Evolutionary conservation across 108 stramenopile genomes (phyloP).

Genomic region (Pseudonitzschia multistriata): DNA sequence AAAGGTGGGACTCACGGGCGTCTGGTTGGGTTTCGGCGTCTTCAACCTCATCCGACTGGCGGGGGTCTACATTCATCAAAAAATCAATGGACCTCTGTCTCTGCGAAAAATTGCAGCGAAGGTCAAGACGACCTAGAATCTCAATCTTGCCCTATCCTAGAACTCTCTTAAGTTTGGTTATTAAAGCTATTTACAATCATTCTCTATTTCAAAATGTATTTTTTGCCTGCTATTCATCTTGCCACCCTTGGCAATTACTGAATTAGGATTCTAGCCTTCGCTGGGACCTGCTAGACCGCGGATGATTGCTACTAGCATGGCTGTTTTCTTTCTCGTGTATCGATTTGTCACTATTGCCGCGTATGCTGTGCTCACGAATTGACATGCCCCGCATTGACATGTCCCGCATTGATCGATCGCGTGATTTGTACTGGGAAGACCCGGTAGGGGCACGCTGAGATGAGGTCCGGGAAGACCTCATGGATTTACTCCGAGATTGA

Average conservation of each 20-base stretch:
- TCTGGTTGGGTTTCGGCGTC: constrained; percentile 86
- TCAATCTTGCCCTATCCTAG: neutral
- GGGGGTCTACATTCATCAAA: constrained; percentile 81
- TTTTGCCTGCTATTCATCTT: too few species aligned
- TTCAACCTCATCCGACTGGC: constrained; percentile 72
- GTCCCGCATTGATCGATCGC: too few species aligned
- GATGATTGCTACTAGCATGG: neutral
- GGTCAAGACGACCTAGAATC: neutral
- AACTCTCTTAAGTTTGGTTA: too few species aligned
- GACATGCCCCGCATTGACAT: too few species aligned
- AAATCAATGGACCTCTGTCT: constrained; percentile 59
- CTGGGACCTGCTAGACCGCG: neutral
- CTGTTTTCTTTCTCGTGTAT: neutral
- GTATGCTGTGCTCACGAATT: too few species aligned
- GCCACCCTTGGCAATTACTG: neutral
- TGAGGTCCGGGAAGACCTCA: neutral
- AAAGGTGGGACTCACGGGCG: constrained; percentile 67
- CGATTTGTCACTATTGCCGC: too few species aligned
- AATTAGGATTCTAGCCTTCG: neutral
- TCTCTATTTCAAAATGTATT: too few species aligned
- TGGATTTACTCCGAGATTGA: neutral
- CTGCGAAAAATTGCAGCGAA: constrained; percentile 30
- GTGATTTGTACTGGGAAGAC: neutral
- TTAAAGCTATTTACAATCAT: too few species aligned
- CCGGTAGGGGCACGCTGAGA: neutral